Evolutionary conservation across 208 protist species (phyloP), one percentile per base, ranked within the genome.

Genomic region (Naegleria fowleri): DNA sequence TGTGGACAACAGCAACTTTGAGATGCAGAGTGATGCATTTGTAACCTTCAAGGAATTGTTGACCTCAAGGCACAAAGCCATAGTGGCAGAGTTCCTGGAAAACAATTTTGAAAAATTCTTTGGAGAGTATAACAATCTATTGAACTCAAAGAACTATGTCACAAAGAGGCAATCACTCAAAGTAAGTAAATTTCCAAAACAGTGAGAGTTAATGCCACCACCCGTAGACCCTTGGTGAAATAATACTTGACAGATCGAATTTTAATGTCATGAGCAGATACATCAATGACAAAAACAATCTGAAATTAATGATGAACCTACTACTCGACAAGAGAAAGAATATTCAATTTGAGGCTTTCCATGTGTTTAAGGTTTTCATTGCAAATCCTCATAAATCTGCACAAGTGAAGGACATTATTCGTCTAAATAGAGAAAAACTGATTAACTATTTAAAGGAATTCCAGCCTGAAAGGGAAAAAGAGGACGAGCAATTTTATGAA

Each of bases 301-400:
- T 98, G 39, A 97, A 97, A 90, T 52, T 95, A 33, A 98, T 98
- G 91, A 98, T 98, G 97, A 96, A 94, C 43, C 92, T 98, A 36
- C 93, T 98, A n/a, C 84, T 94, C 13, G 96, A 98, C 90, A 93
- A 94, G 85, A 93, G 86, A 67, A 92, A 94, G 41, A 95, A 93
- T 88, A 98, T 98, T 59, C 96, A 98, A 90, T 98, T 97, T 90
- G 97, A 98, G 92, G 96, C 97, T 25, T 98, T 98, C 92, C 97
- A 98, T 91, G 96, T 98, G 2, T 98, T 98, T 92, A 98, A 98
- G 93, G 90, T 94, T 11, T 85, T 92, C 51, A 25, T 93, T 40
- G 52, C 97, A 33, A 98, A 98, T 92, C 97, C 97, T 43, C 96
- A 98, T 88, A 98, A 98, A 91, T 79, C 94, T 13, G 92, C 92